Evolutionary conservation across 1,284 basidiomycete genomes (phyloP), one percentile per base, ranked within the genome.

Genomic region (Marasmius fiardii): DNA sequence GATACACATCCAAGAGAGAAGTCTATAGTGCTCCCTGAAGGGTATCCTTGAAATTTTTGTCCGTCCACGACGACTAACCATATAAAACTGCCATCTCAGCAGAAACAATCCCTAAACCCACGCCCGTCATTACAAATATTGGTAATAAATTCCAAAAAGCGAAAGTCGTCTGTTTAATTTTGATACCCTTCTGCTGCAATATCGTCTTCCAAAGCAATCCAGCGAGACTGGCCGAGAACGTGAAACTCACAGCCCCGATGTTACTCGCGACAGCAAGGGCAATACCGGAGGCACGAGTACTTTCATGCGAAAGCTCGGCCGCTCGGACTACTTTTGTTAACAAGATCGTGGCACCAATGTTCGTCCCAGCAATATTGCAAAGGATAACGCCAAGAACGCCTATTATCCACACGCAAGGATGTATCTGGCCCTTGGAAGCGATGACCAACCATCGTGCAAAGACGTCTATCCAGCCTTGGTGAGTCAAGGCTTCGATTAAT

Each of bases 301-400:
- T 70, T 44, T 67, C 57, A 0, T 54, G 53, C 6, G 71, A 65
- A 18, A 77, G 68, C 7, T 64, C 57, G 39, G 10, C 73, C 11
- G 74, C 75, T 18, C 74, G 72, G 10, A 78, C 70, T 8, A 79
- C 67, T 65, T 80, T 79, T 8, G 78, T 79, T 21, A 98, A 82
- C 26, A 99, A 79, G 66, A 99, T 96, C 0, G 95, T 98, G 2
- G 93, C 92, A 41, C 95, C 96, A 55, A 98, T 98, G 69, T 98
- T 98, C 10, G 95, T 98, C 0, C 95, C 95, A 21, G 91, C 86
- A 49, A 95, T 68, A 67, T 97, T 97, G 72, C 94, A 97, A 14
- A 95, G 76, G 26, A 95, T 65, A 44, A 94, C 87, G 1, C 83
- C 82, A 4, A 85, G 68, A 14, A 82, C 67, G 18, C 83, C 83